Base-by-base conservation (phyloP, 1,284 basidiomycete genomes). In the Ceratobasidium sp. region DNA sequence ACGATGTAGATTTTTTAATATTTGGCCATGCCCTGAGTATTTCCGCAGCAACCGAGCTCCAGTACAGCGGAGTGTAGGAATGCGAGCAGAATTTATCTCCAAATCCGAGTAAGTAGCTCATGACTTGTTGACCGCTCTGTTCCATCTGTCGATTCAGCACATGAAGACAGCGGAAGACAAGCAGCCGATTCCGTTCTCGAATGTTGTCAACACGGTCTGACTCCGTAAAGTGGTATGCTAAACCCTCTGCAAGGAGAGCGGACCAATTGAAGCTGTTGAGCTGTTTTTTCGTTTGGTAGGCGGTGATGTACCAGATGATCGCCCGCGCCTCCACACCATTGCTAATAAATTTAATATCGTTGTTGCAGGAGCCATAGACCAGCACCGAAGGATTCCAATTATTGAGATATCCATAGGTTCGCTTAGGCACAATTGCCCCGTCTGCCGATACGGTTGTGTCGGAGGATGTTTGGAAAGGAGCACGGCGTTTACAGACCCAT, bases 401-500 rank as follows among this genome's bases (percentile, higher is more conserved):
- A 61, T 83, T 86, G 15, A 86, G 34, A 51, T 78, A 84, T 1
- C 49, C 78, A 70, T 79, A 81, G 9, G 77, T 11, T 4, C 83
- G 79, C 2, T 76, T 43, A 11, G 37, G 62, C 25, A 25, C 6
- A 4, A 44, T 65, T 11, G 40, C 22, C 22, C 40, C 19, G 40
- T n/a, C 37, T n/a, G 32, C 2, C 7, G 7, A n/a, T 0, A 86
- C 79, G 37, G 56, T 81, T 19, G 79, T 81, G 11, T 80, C 71
- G 0, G 68, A 43, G 0, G 81, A 77, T 0, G 79, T 15, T 25
- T 69, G 40, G 29, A 81, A 87, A 9, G 86, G 86, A 5, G 84
- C 84, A 0, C 82, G 51, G 2, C 85, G 64, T 77, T 86, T 87
- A 77, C 85, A 86, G 5, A 59, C 61, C 7, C 77, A 62, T 1